A percentile compares a stretch with the other conserved stretches of the same genome.
Conservation (phyloP, 2,329 filamentous ascomycete genomes). For the Pyricularia sp. region DNA sequence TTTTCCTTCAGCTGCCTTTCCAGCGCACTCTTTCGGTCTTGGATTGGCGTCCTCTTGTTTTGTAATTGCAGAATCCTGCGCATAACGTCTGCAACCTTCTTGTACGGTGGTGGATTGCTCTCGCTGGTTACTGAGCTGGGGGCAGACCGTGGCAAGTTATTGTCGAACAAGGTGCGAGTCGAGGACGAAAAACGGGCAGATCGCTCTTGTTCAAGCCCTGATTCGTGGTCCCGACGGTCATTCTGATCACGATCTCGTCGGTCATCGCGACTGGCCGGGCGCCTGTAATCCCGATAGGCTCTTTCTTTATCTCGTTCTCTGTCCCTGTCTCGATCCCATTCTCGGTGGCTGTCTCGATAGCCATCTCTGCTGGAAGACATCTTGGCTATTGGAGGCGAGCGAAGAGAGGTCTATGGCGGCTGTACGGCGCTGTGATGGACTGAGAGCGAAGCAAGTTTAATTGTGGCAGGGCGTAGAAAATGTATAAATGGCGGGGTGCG, state of each 20-base stretch:
- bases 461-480: not conserved
- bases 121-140: not conserved
- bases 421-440: not conserved
- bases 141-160: not conserved
- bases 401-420: not conserved
- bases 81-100: not conserved
- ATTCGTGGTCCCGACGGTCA: conserved; percentile 10
- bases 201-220: conserved; percentile 9
- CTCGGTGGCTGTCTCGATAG: conserved; percentile 3
- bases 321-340: not conserved
- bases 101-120: not conserved
- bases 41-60: not conserved
- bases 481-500: not conserved
- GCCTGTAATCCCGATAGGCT: not conserved
- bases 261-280: not conserved
- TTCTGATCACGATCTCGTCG: not conserved
- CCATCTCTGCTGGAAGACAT: not conserved
- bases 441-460: not conserved
- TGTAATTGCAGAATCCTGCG: not conserved
- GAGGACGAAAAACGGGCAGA: not conserved
- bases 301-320: not conserved
- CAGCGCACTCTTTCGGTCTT: conserved; percentile 1
- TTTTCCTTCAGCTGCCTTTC: conserved; percentile 4
- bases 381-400: not conserved
- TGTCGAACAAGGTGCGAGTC: not conserved